phyloP scores from a whole-genome alignment of 176 grass and related monocot species.

The Phyllostachys edulis region DNA sequence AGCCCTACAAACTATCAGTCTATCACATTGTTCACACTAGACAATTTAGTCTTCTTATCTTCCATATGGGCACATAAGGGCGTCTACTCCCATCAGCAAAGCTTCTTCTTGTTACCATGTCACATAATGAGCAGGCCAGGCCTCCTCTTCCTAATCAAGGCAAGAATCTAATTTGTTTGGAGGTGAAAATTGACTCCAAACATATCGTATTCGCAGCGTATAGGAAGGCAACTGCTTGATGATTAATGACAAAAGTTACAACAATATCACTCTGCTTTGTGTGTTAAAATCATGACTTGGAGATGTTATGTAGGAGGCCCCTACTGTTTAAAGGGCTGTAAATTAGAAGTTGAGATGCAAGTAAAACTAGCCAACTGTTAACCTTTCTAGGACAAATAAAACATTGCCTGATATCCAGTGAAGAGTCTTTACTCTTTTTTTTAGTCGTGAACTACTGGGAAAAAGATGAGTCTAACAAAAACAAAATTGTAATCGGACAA shows the following conservation, averaged over 20 bases:
- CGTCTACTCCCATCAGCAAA: neutral
- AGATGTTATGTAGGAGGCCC: neutral
- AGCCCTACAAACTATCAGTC: too few species aligned
- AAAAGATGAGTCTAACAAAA: neutral
- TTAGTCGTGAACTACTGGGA: neutral
- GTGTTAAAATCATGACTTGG: neutral
- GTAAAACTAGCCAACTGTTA: neutral
- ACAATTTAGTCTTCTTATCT: neutral
- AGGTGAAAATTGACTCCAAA: neutral
- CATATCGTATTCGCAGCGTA: neutral
- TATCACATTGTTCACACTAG: neutral
- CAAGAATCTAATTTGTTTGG: neutral
- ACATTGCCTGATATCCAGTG: neutral
- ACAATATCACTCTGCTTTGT: neutral
- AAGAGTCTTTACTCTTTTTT: neutral
- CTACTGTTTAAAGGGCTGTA: neutral
- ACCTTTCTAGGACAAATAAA: neutral
- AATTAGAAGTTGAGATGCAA: neutral
- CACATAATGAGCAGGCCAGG: neutral
- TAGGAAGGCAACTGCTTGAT: neutral
- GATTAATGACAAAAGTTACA: constrained; percentile 4
- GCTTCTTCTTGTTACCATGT: neutral
- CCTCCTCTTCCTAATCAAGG: neutral
- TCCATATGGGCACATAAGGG: neutral
- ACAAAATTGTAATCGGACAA: neutral